A percentile compares a stretch with the other conserved stretches of the same genome.
phyloP scores from a whole-genome alignment of 441 rosid species.

The Breynia disticha region DNA sequence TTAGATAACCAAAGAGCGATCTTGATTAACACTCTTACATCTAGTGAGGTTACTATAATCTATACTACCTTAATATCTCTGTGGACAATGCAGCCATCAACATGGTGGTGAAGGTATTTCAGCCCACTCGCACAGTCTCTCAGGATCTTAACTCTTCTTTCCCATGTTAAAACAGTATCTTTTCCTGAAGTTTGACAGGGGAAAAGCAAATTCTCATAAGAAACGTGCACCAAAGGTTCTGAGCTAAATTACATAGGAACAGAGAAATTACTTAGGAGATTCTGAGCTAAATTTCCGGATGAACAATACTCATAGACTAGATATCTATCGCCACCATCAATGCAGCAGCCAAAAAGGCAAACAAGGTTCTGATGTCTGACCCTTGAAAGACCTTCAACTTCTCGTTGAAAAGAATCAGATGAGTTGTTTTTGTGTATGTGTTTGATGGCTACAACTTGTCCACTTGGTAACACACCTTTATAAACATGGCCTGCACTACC shows the following conservation, averaged over 20 bases:
- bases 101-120: slow-evolving; percentile 46
- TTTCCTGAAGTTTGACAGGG: slow-evolving; percentile 24
- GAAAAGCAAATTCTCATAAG: not conserved
- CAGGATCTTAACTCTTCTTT: slow-evolving; percentile 45
- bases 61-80: slow-evolving; percentile 54
- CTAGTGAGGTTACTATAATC: too few relatives aligned
- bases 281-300: slow-evolving; percentile 49
- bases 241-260: not conserved
- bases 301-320: slow-evolving; percentile 58
- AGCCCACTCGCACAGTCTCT: slow-evolving; percentile 51
- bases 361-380: slow-evolving; percentile 62
- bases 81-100: slow-evolving; percentile 67
- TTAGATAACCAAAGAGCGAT: slow-evolving; percentile 1
- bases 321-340: slow-evolving; percentile 45
- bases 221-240: not conserved
- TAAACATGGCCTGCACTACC: slow-evolving; percentile 58
- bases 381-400: slow-evolving; percentile 56
- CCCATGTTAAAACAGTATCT: slow-evolving; percentile 40
- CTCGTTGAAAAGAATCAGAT: slow-evolving; percentile 39
- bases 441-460: slow-evolving; percentile 56
- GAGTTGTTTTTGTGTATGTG: slow-evolving; percentile 35
- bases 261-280: slow-evolving; percentile 30
- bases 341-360: slow-evolving; percentile 48
- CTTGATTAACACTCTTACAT: not conserved
- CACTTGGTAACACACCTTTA: slow-evolving; percentile 57